Conservation (phyloP, 1,284 basidiomycete species). For the Cryptococcus sp. region DNA sequence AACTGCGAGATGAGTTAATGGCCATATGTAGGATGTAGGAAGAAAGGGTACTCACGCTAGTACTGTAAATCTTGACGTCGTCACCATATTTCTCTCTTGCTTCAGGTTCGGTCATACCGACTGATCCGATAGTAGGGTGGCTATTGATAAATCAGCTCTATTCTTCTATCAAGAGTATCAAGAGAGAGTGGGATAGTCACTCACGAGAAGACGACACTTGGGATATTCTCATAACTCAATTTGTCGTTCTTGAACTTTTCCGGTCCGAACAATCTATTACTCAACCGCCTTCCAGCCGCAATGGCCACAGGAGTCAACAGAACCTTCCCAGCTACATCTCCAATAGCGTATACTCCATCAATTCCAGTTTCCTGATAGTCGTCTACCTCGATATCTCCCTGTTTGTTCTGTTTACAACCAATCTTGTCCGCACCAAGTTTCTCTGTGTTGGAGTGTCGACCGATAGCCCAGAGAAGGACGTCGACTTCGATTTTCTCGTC, state of each 20-base stretch:
- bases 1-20: slow-evolving; percentile 48
- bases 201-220: slow-evolving; percentile 90
- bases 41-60: slow-evolving; percentile 40
- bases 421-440: slow-evolving; percentile 71
- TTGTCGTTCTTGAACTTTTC: slow-evolving; percentile 80
- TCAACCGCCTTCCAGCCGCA: slow-evolving; percentile 82
- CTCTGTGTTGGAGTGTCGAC: slow-evolving; percentile 75
- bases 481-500: slow-evolving; percentile 82
- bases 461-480: slow-evolving; percentile 88
- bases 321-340: slow-evolving; percentile 88
- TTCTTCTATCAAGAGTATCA: slow-evolving; percentile 3
- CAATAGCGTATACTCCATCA: slow-evolving; percentile 72
- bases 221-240: slow-evolving; percentile 84
- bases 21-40: not conserved
- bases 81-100: slow-evolving; percentile 82
- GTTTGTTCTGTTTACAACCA: slow-evolving; percentile 69
- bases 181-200: slow-evolving; percentile 38
- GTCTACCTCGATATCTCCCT: slow-evolving; percentile 81
- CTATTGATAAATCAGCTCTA: slow-evolving; percentile 45
- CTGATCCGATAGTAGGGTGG: slow-evolving; percentile 86
- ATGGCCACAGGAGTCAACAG: slow-evolving; percentile 97
- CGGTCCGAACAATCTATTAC: slow-evolving; percentile 86
- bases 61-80: slow-evolving; percentile 83
- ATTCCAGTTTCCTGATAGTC: slow-evolving; percentile 83
- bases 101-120: slow-evolving; percentile 85